Percentiles rank a stretch among this genome's conserved stretches.
phyloP scores from a whole-genome alignment of 331 rosid species.

The Malus hybrid region DNA sequence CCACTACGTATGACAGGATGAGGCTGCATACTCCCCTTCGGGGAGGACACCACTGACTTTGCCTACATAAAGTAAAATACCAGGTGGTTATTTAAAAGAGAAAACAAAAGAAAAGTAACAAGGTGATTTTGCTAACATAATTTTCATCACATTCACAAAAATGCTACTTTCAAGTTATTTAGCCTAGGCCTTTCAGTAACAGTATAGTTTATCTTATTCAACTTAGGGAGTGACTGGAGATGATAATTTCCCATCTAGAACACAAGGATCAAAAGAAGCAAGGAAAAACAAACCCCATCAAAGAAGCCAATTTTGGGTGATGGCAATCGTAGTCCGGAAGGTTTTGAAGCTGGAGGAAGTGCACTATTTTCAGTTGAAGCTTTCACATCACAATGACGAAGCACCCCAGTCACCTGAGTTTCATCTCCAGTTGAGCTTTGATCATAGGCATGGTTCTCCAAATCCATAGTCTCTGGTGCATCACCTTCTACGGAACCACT shows the following conservation, averaged over 20 bases:
- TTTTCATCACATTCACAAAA: neutral
- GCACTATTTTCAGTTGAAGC: conserved; percentile 25
- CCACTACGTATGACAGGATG: conserved; percentile 35
- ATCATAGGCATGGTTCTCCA: conserved; percentile 23
- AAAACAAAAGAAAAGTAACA: neutral
- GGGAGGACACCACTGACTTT: conserved; percentile 54
- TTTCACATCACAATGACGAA: conserved; percentile 23
- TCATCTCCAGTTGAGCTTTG: conserved; percentile 29
- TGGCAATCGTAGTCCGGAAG: conserved; percentile 92
- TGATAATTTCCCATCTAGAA: conserved; percentile 8
- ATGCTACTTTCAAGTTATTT: neutral
- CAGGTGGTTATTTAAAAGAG: neutral
- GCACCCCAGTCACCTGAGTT: conserved; percentile 27
- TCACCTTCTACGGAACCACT: conserved; percentile 35
- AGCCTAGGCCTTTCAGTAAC: neutral
- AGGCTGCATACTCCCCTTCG: conserved; percentile 45
- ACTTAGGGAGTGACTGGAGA: conserved; percentile 1
- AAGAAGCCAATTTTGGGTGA: conserved; percentile 96
- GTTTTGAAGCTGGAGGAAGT: conserved; percentile 47
- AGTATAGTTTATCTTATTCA: neutral
- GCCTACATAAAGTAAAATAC: conserved; percentile 32
- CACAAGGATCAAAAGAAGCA: conserved; percentile 1
- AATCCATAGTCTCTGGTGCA: conserved; percentile 27
- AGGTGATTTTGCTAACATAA: neutral
- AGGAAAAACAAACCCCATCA: conserved; percentile 70